These are phyloP conservation scores for Plicaturopsis crispa DNA, from an alignment of 768 basidiomycete genomes.

Conservation along the genomic window DNA sequence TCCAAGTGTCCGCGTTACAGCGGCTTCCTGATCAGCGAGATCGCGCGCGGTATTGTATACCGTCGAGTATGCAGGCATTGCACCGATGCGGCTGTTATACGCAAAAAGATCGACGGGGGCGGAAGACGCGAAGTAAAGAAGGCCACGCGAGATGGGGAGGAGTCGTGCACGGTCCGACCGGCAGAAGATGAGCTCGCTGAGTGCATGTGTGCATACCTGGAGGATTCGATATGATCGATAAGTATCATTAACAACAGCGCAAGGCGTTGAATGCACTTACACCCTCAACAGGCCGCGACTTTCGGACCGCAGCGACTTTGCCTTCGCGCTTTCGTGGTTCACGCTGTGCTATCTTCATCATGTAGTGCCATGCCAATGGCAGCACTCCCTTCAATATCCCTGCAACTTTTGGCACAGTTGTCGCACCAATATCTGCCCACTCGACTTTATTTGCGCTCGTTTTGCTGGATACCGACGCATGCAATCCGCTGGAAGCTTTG, in stretches of 20 bases:
- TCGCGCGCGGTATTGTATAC: constrained; percentile 9
- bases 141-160: constrained; percentile 11
- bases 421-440: constrained; percentile 3
- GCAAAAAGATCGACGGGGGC: constrained; percentile 10
- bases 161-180: constrained; percentile 13
- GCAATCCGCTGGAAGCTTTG: constrained; percentile 12
- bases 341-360: not conserved
- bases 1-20: constrained; percentile 6
- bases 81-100: constrained; percentile 7
- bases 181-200: constrained; percentile 7
- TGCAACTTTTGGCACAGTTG: constrained; percentile 3
- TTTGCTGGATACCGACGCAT: constrained; percentile 7
- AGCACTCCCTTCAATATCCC: not conserved
- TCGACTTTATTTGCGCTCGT: constrained; percentile 4
- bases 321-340: constrained; percentile 1
- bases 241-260: not conserved
- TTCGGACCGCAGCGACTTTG: constrained; percentile 1
- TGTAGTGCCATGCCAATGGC: constrained; percentile 6
- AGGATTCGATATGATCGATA: not conserved
- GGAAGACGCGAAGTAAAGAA: constrained; percentile 13
- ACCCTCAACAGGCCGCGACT: not conserved
- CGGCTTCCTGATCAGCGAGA: constrained; percentile 16
- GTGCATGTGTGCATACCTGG: constrained; percentile 8
- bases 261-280: not conserved
- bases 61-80: constrained; percentile 15